Conservation (phyloP, 768 basidiomycete genomes). For the Calocera cornea region DNA sequence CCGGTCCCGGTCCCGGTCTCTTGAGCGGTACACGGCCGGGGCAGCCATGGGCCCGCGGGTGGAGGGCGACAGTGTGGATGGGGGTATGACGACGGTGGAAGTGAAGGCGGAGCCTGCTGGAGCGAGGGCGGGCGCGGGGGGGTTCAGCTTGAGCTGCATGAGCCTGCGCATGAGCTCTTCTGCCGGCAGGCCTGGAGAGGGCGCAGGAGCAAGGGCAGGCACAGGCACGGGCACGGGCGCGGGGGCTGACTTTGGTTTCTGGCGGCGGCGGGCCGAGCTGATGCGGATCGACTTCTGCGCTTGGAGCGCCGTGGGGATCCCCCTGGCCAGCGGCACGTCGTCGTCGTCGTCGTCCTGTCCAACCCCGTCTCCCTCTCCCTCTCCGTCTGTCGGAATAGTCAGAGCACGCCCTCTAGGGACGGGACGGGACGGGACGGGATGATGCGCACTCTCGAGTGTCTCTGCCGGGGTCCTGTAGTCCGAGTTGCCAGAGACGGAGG, state of each 20-base stretch:
- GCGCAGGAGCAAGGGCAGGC: too few species aligned
- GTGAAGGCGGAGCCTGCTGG: background rate
- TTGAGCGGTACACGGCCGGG: background rate
- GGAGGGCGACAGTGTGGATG: background rate
- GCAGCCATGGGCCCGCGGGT: background rate
- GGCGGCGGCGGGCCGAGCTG: slow-evolving; percentile 2
- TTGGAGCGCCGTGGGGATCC: slow-evolving; percentile 67
- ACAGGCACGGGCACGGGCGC: too few species aligned
- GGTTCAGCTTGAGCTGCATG: background rate
- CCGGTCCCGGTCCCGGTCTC: too few species aligned
- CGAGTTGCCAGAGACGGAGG: background rate
- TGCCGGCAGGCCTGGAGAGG: background rate
- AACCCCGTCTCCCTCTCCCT: too few species aligned
- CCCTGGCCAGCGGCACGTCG: slow-evolving; percentile 69
- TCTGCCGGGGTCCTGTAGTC: background rate
- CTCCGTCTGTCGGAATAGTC: background rate
- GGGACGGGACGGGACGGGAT: background rate
- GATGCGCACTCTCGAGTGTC: background rate
- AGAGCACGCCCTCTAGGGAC: too few species aligned
- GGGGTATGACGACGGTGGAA: background rate
- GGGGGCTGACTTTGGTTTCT: background rate
- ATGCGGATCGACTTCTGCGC: slow-evolving; percentile 70
- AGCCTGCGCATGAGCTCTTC: background rate
- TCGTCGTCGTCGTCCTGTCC: slow-evolving; percentile 28
- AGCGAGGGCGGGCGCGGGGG: background rate